Evolutionary conservation across 2,329 filamentous ascomycete genomes (phyloP).

Genomic region (Parastagonospora avenae): DNA sequence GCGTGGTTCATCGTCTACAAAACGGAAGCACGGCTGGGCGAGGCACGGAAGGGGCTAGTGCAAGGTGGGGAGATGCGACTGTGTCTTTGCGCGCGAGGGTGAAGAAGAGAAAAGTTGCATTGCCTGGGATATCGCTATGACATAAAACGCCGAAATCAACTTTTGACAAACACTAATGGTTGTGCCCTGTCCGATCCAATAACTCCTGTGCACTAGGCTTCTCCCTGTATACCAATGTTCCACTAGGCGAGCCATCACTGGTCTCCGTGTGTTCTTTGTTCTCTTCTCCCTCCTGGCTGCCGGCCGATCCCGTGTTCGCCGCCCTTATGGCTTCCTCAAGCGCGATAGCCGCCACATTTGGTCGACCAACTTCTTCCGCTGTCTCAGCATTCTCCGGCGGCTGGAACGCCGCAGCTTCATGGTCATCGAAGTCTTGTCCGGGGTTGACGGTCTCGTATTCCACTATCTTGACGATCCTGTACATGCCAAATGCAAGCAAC

Average conservation of each 20-base stretch:
- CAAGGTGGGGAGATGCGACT: conserved; percentile 38
- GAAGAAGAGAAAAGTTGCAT: neutral
- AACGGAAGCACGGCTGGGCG: conserved; percentile 31
- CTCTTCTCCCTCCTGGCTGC: neutral
- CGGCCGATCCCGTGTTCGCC: conserved; percentile 7
- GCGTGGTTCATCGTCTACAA: conserved; percentile 38
- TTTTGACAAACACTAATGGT: neutral
- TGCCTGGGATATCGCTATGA: neutral
- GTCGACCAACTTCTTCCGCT: conserved; percentile 34
- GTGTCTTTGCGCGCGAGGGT: conserved; percentile 29
- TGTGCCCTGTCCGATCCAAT: neutral
- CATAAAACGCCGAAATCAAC: neutral
- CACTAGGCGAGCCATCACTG: too few species aligned
- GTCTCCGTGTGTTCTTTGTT: neutral
- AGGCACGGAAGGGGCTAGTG: conserved; percentile 27
- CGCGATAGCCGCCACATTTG: conserved; percentile 36
- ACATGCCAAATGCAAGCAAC: conserved; percentile 46
- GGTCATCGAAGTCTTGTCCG: conserved; percentile 47
- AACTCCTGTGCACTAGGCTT: neutral
- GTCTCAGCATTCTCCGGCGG: conserved; percentile 32
- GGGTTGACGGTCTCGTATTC: conserved; percentile 52
- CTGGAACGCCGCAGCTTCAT: conserved; percentile 40
- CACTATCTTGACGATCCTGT: conserved; percentile 47
- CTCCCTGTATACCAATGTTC: too few species aligned
- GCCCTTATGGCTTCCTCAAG: conserved; percentile 27